These are phyloP conservation scores for Dictyostelium intermedium DNA, from an alignment of 78 protist genomes.

Conservation along the genomic window DNA sequence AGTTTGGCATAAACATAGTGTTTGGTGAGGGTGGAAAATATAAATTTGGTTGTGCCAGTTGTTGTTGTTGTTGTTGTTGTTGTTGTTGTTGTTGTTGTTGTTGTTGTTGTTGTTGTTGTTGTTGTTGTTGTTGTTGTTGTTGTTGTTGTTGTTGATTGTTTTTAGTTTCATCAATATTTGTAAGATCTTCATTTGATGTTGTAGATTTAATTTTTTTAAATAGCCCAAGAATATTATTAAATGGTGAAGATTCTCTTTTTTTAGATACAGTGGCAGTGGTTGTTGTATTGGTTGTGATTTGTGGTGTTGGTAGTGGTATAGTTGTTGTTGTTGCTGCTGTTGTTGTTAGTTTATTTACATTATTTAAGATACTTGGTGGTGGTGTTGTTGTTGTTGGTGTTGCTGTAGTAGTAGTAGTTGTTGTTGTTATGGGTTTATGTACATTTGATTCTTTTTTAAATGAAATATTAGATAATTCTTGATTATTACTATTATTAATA, in stretches of 20 bases:
- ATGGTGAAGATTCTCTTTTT: not conserved
- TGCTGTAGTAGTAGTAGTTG: not conserved
- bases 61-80: not conserved
- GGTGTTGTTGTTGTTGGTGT: not conserved
- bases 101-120: not conserved
- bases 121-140: not conserved
- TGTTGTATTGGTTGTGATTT: not conserved
- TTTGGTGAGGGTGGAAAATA: not conserved
- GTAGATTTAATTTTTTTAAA: constrained; percentile 1
- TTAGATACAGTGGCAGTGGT: not conserved
- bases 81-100: not conserved
- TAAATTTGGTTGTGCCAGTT: not conserved
- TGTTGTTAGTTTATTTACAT: not conserved
- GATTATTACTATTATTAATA: not conserved
- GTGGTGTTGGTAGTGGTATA: not conserved
- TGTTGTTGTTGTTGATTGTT: not conserved
- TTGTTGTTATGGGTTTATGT: not conserved
- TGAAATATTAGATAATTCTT: not conserved
- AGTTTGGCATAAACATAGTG: not conserved
- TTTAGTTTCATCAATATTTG: not conserved
- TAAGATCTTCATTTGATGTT: not conserved
- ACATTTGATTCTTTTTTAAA: constrained; percentile 21
- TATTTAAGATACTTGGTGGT: not conserved
- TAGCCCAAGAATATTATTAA: not conserved
- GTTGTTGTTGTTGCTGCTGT: not conserved